phyloP scores from a whole-genome alignment of 1,139 yeast genomes.

The Geotrichum phurueaensis region DNA sequence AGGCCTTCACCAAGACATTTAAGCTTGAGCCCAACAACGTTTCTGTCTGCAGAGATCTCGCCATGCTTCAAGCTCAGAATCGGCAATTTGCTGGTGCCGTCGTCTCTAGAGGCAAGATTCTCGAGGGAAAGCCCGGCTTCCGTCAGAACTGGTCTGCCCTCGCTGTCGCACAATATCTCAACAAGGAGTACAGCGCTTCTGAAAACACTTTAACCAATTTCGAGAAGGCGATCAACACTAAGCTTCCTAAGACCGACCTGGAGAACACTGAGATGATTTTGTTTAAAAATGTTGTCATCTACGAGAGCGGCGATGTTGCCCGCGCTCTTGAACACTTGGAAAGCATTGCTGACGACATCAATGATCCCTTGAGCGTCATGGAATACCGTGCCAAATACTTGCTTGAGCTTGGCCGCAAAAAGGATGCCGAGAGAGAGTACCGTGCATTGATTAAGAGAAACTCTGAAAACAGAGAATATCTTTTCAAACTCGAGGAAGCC shows the following conservation, averaged over 20 bases:
- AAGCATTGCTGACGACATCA: conserved; percentile 45
- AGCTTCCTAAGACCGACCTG: conserved; percentile 42
- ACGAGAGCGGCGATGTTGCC: conserved; percentile 56
- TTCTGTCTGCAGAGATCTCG: conserved; percentile 75
- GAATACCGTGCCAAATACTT: conserved; percentile 65
- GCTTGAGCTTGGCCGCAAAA: conserved; percentile 39
- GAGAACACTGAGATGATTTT: conserved; percentile 79
- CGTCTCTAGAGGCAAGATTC: conserved; percentile 58
- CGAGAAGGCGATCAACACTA: conserved; percentile 55
- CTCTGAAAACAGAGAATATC: conserved; percentile 72
- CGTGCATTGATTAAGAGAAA: conserved; percentile 73
- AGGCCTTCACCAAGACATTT: conserved; percentile 71
- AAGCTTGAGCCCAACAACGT: conserved; percentile 75
- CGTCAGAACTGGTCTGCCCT: conserved; percentile 90
- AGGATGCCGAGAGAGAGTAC: conserved; percentile 65
- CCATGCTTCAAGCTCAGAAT: conserved; percentile 70
- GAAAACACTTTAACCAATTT: conserved; percentile 66
- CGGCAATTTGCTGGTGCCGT: conserved; percentile 65
- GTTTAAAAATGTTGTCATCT: conserved; percentile 64
- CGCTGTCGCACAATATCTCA: conserved; percentile 80
- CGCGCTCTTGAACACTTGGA: conserved; percentile 62
- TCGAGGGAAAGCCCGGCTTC: conserved; percentile 75
- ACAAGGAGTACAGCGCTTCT: conserved; percentile 60
- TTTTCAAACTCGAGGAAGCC: conserved; percentile 57
- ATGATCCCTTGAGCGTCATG: conserved; percentile 57